These are phyloP conservation scores for Pseudonitzschia multistriata DNA, from an alignment of 108 stramenopile genomes.

Conservation along the genomic window DNA sequence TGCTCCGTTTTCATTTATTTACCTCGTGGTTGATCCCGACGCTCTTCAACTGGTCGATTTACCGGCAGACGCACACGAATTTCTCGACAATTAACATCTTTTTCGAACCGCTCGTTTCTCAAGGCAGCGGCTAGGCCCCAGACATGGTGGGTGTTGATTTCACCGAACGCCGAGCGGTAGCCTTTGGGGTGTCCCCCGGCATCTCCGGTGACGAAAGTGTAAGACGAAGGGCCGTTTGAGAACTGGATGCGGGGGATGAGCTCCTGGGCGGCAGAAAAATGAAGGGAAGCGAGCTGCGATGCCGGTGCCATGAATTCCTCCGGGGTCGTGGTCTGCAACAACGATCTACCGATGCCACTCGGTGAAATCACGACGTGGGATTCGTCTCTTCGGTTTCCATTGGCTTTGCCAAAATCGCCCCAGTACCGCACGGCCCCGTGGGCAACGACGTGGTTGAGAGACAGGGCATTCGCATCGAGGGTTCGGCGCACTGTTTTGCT, in stretches of 20 bases:
- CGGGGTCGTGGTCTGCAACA: slow-evolving; percentile 18
- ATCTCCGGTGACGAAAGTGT: no score
- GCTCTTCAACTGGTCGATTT: background rate
- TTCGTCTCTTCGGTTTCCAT: slow-evolving; percentile 16
- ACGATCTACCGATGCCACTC: slow-evolving; percentile 8
- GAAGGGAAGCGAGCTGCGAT: no score
- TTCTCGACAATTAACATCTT: slow-evolving; percentile 20
- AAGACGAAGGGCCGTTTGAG: no score
- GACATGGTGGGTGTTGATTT: no score
- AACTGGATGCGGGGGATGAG: no score
- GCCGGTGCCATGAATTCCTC: no score
- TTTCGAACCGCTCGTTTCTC: slow-evolving; percentile 15
- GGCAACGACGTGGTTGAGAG: slow-evolving; percentile 37
- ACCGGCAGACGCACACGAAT: slow-evolving; percentile 30
- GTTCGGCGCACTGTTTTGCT: slow-evolving; percentile 16
- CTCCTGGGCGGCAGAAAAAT: no score
- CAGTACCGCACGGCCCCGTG: slow-evolving; percentile 43
- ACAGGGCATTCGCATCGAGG: background rate
- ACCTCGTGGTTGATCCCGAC: background rate
- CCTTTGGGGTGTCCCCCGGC: no score
- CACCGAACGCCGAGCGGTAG: no score
- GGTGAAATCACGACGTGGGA: slow-evolving; percentile 7
- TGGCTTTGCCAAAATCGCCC: slow-evolving; percentile 9
- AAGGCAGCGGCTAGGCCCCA: slow-evolving; percentile 33
- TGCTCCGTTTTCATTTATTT: background rate